Evolutionary conservation across 1,139 yeast genomes (phyloP).

Genomic region (Debaryomyces sp.): DNA sequence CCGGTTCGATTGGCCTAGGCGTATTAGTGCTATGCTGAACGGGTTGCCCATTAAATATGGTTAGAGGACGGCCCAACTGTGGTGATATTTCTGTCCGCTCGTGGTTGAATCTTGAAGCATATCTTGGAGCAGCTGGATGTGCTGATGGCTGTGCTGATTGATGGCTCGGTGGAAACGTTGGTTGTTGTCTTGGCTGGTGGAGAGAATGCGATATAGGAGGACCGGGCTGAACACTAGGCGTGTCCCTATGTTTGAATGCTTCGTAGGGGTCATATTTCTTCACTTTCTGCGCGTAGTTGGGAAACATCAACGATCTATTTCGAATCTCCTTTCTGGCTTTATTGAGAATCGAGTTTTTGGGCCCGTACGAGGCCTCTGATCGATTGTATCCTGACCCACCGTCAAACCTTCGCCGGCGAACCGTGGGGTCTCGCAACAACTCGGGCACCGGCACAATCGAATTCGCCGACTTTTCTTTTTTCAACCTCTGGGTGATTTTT

Average conservation of each 20-base stretch:
- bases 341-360: slow-evolving; percentile 35
- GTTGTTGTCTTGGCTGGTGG: not conserved
- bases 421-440: slow-evolving; percentile 42
- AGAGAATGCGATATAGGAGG: not conserved
- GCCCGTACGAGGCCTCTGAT: slow-evolving; percentile 8
- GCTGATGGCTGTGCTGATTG: not conserved
- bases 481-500: slow-evolving; percentile 42
- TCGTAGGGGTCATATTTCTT: slow-evolving; percentile 29
- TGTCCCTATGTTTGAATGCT: slow-evolving; percentile 18
- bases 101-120: not conserved
- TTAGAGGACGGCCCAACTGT: not conserved
- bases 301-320: slow-evolving; percentile 38
- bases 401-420: slow-evolving; percentile 19
- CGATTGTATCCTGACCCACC: slow-evolving; percentile 11
- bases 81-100: not conserved
- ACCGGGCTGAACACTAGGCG: not conserved
- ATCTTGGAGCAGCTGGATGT: not conserved
- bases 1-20: not conserved
- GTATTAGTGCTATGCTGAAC: not conserved
- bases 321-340: slow-evolving; percentile 39
- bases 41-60: not conserved
- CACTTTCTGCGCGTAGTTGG: slow-evolving; percentile 13
- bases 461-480: slow-evolving; percentile 48
- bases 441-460: slow-evolving; percentile 46
- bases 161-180: not conserved